Percentiles rank a stretch among this genome's conserved stretches.
Conservation (phyloP, 352 stramenopile genomes). For the Phytophthora sansomeana region DNA sequence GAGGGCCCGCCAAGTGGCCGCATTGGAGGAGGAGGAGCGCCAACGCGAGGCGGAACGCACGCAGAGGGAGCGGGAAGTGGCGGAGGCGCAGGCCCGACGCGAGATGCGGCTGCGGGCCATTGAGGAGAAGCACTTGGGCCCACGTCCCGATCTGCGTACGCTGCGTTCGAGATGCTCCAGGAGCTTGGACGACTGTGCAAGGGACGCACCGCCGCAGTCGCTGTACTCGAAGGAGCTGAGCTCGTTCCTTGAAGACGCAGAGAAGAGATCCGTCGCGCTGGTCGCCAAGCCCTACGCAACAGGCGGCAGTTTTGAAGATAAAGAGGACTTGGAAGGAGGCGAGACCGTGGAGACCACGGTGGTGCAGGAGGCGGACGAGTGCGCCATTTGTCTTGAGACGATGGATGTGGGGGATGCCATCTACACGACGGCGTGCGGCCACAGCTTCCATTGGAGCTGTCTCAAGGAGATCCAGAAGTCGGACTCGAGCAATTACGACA, state of each 20-base stretch:
- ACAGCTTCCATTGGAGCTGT: constrained; percentile 89
- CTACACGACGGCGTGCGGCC: constrained; percentile 83
- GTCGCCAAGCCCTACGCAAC: constrained; percentile 42
- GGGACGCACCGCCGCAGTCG: constrained; percentile 30
- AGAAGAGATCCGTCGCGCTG: constrained; percentile 61
- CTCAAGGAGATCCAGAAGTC: constrained; percentile 86
- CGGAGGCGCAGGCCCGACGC: constrained; percentile 51
- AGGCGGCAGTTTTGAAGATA: constrained; percentile 33
- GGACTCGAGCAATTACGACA: constrained; percentile 84
- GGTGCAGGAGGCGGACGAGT: constrained; percentile 79
- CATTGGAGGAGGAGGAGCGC: constrained; percentile 74
- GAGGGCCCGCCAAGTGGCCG: constrained; percentile 71
- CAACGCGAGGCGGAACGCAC: constrained; percentile 59
- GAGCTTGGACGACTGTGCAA: constrained; percentile 64
- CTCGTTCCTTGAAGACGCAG: constrained; percentile 65
- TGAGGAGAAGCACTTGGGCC: constrained; percentile 67
- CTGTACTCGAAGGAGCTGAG: constrained; percentile 54
- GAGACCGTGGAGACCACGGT: constrained; percentile 48
- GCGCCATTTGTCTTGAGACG: constrained; percentile 84
- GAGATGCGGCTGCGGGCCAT: constrained; percentile 56
- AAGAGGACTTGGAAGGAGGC: constrained; percentile 25
- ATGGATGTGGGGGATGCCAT: constrained; percentile 86
- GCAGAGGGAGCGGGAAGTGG: constrained; percentile 58
- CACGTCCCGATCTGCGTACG: constrained; percentile 53
- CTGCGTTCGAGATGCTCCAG: constrained; percentile 47